Evolutionary conservation across 495 filamentous ascomycete species (phyloP).

Genomic region (Patellaria atrata): DNA sequence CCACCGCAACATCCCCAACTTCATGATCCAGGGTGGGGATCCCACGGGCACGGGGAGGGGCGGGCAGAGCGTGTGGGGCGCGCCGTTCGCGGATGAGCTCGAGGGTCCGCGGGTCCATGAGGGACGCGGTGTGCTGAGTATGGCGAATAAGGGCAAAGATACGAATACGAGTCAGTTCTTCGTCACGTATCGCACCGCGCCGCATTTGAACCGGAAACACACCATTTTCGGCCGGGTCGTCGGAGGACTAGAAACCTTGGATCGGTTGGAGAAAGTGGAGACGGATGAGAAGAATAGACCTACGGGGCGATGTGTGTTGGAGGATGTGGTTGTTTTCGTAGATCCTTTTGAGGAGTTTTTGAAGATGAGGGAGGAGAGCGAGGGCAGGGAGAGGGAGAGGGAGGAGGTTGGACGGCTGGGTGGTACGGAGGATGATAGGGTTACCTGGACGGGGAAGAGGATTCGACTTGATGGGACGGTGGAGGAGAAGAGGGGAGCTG

Average conservation of each 20-base stretch:
- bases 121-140: constrained; percentile 45
- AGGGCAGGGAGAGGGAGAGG: constrained; percentile 23
- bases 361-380: constrained; percentile 42
- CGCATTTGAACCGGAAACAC: constrained; percentile 85
- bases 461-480: constrained; percentile 33
- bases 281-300: constrained; percentile 57
- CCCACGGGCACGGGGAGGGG: constrained; percentile 81
- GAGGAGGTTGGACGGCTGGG: constrained; percentile 30
- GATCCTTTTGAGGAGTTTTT: constrained; percentile 92
- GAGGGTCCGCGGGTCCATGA: constrained; percentile 77
- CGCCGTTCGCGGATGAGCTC: constrained; percentile 84
- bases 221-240: constrained; percentile 88
- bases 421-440: constrained; percentile 62
- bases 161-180: constrained; percentile 96
- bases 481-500: constrained; percentile 31
- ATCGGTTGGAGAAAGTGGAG: constrained; percentile 55
- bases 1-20: constrained; percentile 84
- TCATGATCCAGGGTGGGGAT: constrained; percentile 98
- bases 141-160: constrained; percentile 98
- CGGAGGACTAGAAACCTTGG: constrained; percentile 53
- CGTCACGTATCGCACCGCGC: constrained; percentile 67
- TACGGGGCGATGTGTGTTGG: constrained; percentile 58
- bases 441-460: constrained; percentile 82
- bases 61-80: constrained; percentile 78
- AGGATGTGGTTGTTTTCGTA: constrained; percentile 73